A percentile compares a stretch with the other conserved stretches of the same genome.
Evolutionary conservation across 768 basidiomycete genomes (phyloP).

Genomic region (Boletellus emodensis): DNA sequence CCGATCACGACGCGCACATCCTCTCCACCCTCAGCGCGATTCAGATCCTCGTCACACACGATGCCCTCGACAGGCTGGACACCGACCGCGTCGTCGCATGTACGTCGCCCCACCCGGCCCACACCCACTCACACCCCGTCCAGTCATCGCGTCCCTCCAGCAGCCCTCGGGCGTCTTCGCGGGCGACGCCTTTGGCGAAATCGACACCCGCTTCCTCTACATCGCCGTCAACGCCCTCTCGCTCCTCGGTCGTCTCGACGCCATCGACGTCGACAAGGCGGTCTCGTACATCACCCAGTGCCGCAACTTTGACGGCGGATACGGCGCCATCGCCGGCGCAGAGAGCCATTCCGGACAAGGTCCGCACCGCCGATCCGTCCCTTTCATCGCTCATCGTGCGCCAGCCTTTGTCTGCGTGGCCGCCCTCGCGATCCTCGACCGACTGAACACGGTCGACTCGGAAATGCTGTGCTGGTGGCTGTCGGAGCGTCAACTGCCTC

Average conservation of each 20-base stretch:
- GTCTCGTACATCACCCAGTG: constrained; percentile 72
- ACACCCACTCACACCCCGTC: not conserved
- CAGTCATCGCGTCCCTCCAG: constrained; percentile 83
- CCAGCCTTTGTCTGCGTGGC: constrained; percentile 88
- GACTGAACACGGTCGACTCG: constrained; percentile 72
- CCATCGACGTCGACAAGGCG: constrained; percentile 63
- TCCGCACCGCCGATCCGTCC: constrained; percentile 25
- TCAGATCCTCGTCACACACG: constrained; percentile 84
- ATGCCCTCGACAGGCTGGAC: constrained; percentile 72
- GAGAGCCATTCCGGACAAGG: constrained; percentile 95
- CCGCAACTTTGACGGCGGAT: constrained; percentile 94
- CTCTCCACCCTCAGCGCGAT: constrained; percentile 86
- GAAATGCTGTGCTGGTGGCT: constrained; percentile 92
- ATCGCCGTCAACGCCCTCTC: constrained; percentile 82
- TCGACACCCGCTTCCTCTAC: constrained; percentile 87
- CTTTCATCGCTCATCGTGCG: not conserved
- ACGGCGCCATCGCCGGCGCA: constrained; percentile 77
- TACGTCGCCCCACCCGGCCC: constrained; percentile 31
- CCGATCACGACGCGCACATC: constrained; percentile 89
- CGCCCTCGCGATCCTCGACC: constrained; percentile 81
- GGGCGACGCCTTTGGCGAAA: constrained; percentile 89
- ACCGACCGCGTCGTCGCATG: constrained; percentile 69
- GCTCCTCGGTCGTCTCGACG: constrained; percentile 69
- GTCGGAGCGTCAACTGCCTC: constrained; percentile 87
- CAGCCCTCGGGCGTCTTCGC: constrained; percentile 85